Evolutionary conservation across 306 rosid genomes (phyloP).

Genomic region (Ormosia semicastrata): DNA sequence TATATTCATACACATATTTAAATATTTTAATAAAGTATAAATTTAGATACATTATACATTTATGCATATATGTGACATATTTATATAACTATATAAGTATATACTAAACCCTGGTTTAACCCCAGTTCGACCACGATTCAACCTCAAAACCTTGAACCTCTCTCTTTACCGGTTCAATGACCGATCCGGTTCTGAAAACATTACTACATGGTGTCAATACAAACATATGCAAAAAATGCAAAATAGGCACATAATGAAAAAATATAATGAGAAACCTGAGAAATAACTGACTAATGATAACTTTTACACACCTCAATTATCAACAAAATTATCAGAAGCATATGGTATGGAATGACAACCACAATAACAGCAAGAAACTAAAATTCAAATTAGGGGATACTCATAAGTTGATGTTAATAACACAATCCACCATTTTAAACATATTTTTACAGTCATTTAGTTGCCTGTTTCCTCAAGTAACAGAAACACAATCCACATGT

Average conservation of each 20-base stretch:
- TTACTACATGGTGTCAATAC: no score
- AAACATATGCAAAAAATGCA: background rate
- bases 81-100: no score
- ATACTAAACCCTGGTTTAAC: no score
- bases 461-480: background rate
- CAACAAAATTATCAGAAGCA: background rate
- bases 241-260: background rate
- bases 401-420: background rate
- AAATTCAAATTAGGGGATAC: slow-evolving; percentile 5
- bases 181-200: no score
- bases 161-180: no score
- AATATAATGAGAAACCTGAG: background rate
- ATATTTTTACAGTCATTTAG: background rate
- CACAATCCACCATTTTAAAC: background rate
- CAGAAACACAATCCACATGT: background rate
- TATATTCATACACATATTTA: no score
- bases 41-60: no score
- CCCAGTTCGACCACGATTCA: no score
- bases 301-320: background rate
- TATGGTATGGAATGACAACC: background rate
- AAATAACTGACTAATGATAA: background rate
- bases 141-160: no score
- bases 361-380: background rate
- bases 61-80: no score
- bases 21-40: no score